phyloP scores from a whole-genome alignment of 768 basidiomycete species.

The Leccinellum rugosiceps region DNA sequence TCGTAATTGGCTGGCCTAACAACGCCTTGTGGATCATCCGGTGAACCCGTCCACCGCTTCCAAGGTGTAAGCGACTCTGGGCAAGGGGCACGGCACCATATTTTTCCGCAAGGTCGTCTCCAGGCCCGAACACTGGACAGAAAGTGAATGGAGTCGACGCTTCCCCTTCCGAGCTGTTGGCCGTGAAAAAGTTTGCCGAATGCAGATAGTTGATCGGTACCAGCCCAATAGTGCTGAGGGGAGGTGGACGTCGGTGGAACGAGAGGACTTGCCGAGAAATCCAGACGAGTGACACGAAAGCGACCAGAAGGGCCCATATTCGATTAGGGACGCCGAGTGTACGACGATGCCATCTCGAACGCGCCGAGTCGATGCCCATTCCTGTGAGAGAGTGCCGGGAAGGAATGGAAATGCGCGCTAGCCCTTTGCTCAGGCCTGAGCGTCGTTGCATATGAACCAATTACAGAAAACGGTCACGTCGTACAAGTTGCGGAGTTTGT shows the following conservation, averaged over 20 bases:
- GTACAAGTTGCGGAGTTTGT: constrained; percentile 1
- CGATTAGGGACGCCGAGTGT: constrained; percentile 62
- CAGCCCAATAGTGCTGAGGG: constrained; percentile 42
- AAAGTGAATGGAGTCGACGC: constrained; percentile 75
- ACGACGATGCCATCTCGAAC: constrained; percentile 53
- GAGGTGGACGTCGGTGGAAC: constrained; percentile 23
- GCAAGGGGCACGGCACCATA: constrained; percentile 75
- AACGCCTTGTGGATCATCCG: constrained; percentile 80
- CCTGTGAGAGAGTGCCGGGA: constrained; percentile 37
- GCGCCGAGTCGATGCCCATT: constrained; percentile 46
- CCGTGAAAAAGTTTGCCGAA: constrained; percentile 23
- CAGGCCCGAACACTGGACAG: constrained; percentile 84
- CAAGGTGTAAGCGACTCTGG: constrained; percentile 71
- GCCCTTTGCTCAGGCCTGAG: constrained; percentile 40
- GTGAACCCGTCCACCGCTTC: constrained; percentile 80
- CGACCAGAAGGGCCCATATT: constrained; percentile 60
- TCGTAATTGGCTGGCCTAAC: constrained; percentile 81
- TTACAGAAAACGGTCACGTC: constrained; percentile 1
- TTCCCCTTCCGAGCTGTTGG: constrained; percentile 35
- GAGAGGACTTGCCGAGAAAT: constrained; percentile 58
- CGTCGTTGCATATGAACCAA: constrained; percentile 61
- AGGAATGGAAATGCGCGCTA: constrained; percentile 55
- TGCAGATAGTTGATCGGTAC: constrained; percentile 85
- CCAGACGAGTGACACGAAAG: constrained; percentile 52
- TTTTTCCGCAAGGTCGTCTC: constrained; percentile 73